Evolutionary conservation across 495 filamentous ascomycete genomes (phyloP), one percentile per base, ranked within the genome.

Genomic region (Talaromyces borbonicus): DNA sequence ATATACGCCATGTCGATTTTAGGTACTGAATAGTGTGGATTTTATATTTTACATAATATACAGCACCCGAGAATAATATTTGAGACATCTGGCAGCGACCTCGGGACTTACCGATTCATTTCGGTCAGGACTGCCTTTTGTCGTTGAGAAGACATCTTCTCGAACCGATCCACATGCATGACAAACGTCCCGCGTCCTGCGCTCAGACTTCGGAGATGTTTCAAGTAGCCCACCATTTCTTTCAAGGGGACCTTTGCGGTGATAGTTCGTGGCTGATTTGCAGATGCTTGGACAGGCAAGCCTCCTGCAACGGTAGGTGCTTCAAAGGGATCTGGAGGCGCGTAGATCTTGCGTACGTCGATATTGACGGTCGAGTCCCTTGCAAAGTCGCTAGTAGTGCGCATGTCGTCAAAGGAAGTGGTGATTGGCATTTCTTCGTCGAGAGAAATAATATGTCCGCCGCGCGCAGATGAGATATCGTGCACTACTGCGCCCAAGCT

Each of bases 201-300:
- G 12, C 90, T 99, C 67, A 94, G 64, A 60, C 84, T 87, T 31
- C 93, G 68, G 56, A 99, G 66, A 61, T 93, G 85, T 62, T 84
- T 88, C 55, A 97, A 64, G 65, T 99, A 99, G 25, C 90, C 88
- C 41, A 96, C 84, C 90, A 97, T 96, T 62, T 97, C 90, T 61
- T 88, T 90, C 46, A 97, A 65, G 32, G 93, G 93, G 23, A 96
- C 89, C 49, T 83, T 78, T 3, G 88, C 93, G 4, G 77, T 76
- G 48, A 99, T 85, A 5, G 71, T 82, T 40, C 80, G 65, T 38
- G 73, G 73, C 7, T 65, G 53, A 22, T 59, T 62, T 3, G 59
- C 49, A n/a, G 58, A 37, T 42, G 49, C 52, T 45, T 48, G 49
- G 24, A 36, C 26, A 6, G 56, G 49, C 8, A 60, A 25, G 5